Evolutionary conservation across 768 basidiomycete genomes (phyloP).

Genomic region (Serendipita sp.): DNA sequence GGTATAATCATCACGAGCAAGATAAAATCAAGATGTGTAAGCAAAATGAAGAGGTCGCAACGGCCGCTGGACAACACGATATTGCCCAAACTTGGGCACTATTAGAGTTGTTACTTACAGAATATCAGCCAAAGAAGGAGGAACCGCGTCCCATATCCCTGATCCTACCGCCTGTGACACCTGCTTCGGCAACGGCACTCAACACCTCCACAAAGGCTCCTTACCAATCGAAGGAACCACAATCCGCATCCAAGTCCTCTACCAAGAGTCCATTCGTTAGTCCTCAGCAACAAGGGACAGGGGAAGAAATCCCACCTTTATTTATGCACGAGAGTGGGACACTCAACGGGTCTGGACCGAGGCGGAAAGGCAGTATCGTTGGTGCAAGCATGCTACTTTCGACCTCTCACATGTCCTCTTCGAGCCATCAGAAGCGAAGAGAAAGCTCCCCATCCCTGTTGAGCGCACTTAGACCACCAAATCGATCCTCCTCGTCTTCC

Average conservation of each 20-base stretch:
- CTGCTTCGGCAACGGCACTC: not conserved
- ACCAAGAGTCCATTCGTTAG: not conserved
- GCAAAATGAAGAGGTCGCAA: constrained; percentile 48
- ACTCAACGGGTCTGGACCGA: not conserved
- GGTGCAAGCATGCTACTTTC: not conserved
- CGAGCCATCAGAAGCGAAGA: not conserved
- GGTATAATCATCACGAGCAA: not conserved
- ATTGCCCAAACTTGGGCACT: constrained; percentile 55
- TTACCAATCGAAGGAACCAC: not conserved
- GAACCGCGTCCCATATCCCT: not conserved
- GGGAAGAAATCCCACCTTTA: not conserved
- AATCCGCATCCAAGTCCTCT: not conserved
- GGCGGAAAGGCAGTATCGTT: not conserved
- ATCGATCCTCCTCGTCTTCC: not conserved
- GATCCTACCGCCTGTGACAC: not conserved
- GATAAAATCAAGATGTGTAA: constrained; percentile 26
- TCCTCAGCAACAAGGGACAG: not conserved
- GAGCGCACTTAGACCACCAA: not conserved
- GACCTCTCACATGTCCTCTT: not conserved
- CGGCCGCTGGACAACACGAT: constrained; percentile 36
- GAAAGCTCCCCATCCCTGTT: constrained; percentile 1
- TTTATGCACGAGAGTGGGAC: not conserved
- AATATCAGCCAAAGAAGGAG: constrained; percentile 17
- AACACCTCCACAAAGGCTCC: not conserved
- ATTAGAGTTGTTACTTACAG: constrained; percentile 37